A percentile compares a stretch with the other conserved stretches of the same genome.
phyloP scores from a whole-genome alignment of 352 stramenopile genomes.

The Phytophthora citrophthora region DNA sequence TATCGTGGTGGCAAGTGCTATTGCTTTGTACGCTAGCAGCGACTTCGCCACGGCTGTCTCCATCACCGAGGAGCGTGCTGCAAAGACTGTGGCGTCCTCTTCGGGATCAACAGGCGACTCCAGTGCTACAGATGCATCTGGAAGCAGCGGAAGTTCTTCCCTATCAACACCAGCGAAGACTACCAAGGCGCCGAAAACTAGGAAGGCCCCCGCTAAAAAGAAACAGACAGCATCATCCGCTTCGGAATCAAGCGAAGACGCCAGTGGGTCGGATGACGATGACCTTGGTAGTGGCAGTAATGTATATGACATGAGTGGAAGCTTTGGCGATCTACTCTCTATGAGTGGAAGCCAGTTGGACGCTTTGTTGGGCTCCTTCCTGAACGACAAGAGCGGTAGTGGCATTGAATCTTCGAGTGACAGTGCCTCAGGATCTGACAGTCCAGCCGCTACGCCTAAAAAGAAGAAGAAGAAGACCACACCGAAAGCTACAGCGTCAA shows the following conservation, averaged over 20 bases:
- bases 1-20: constrained; percentile 10
- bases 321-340: background rate
- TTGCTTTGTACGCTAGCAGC: constrained; percentile 17
- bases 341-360: background rate
- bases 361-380: background rate
- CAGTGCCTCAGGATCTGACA: constrained; percentile 2
- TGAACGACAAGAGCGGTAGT: constrained; percentile 4
- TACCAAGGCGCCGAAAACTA: background rate
- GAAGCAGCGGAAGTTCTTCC: constrained; percentile 9
- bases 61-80: constrained; percentile 5
- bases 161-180: background rate
- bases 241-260: constrained; percentile 9
- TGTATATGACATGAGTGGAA: background rate
- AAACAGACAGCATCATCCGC: background rate
- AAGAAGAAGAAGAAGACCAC: constrained; percentile 12
- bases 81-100: background rate
- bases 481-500: background rate
- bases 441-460: background rate
- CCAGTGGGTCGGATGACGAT: background rate
- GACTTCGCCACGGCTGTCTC: constrained; percentile 1
- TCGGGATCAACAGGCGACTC: constrained; percentile 3
- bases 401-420: constrained; percentile 1
- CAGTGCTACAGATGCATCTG: background rate
- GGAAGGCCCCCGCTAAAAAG: background rate
- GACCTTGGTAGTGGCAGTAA: background rate